These are phyloP conservation scores for Ilyonectria robusta DNA, from an alignment of 2,329 filamentous ascomycete species.

Conservation along the genomic window DNA sequence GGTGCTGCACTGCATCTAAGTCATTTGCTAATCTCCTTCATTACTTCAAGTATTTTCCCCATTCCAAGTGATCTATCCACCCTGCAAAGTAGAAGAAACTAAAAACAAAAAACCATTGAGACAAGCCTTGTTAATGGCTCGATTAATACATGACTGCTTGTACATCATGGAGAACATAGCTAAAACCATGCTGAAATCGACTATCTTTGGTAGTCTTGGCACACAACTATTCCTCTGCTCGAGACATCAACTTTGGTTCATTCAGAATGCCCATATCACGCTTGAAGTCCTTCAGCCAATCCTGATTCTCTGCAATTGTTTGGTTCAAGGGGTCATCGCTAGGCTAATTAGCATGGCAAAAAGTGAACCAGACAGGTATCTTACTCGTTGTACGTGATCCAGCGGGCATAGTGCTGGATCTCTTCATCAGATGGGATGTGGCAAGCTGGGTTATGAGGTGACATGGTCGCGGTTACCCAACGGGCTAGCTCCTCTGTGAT, in stretches of 20 bases:
- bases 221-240: too few relatives aligned
- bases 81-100: too few relatives aligned
- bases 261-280: slow-evolving; percentile 23
- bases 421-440: slow-evolving; percentile 34
- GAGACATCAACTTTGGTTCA: neutral
- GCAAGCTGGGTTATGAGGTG: slow-evolving; percentile 33
- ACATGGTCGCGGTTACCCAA: slow-evolving; percentile 38
- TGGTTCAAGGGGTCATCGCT: slow-evolving; percentile 37
- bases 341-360: neutral
- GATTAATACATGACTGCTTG: too few relatives aligned
- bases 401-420: slow-evolving; percentile 39
- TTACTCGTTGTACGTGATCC: slow-evolving; percentile 36
- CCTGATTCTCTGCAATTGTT: slow-evolving; percentile 34
- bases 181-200: too few relatives aligned
- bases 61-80: too few relatives aligned
- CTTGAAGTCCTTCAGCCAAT: slow-evolving; percentile 34
- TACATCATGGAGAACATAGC: too few relatives aligned
- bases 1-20: too few relatives aligned
- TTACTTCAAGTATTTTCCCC: too few relatives aligned
- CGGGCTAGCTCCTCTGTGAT: slow-evolving; percentile 32
- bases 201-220: too few relatives aligned
- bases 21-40: too few relatives aligned
- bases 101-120: too few relatives aligned
- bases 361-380: neutral
- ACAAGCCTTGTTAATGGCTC: too few relatives aligned